A percentile compares a stretch with the other conserved stretches of the same genome.
These are phyloP conservation scores for Tolypocladium cylindrosporum DNA, from an alignment of 2,329 filamentous ascomycete species.

Conservation along the genomic window DNA sequence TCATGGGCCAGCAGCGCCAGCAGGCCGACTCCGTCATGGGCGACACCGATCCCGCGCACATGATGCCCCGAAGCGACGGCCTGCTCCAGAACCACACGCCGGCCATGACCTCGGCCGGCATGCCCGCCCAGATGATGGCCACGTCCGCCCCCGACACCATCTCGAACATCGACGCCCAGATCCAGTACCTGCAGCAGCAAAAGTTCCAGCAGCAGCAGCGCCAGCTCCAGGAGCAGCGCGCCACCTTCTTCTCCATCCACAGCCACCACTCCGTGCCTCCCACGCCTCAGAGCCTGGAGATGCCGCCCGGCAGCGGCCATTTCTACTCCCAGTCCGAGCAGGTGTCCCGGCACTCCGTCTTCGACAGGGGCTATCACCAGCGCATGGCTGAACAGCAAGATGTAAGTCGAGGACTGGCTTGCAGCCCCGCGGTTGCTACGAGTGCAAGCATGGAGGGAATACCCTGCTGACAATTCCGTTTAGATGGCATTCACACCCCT, in stretches of 20 bases:
- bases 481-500: slow-evolving; percentile 72
- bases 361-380: slow-evolving; percentile 54
- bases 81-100: slow-evolving; percentile 36
- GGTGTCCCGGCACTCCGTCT: slow-evolving; percentile 45
- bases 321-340: slow-evolving; percentile 51
- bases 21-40: slow-evolving; percentile 25
- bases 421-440: background rate
- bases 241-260: slow-evolving; percentile 42
- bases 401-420: slow-evolving; percentile 26
- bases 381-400: slow-evolving; percentile 61
- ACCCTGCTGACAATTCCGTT: background rate
- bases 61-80: slow-evolving; percentile 18
- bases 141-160: slow-evolving; percentile 38
- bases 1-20: slow-evolving; percentile 20
- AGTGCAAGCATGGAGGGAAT: background rate
- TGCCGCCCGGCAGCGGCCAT: slow-evolving; percentile 49
- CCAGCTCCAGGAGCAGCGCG: slow-evolving; percentile 47
- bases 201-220: slow-evolving; percentile 51
- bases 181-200: slow-evolving; percentile 55
- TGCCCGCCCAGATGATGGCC: slow-evolving; percentile 35
- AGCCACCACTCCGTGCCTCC: slow-evolving; percentile 56
- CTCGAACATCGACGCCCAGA: slow-evolving; percentile 53
- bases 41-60: slow-evolving; percentile 17
- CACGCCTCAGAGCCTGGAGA: slow-evolving; percentile 71
- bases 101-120: slow-evolving; percentile 36